Evolutionary conservation across 2,329 filamentous ascomycete genomes (phyloP), one percentile per base, ranked within the genome.

Genomic region (Grosmannia huntii): DNA sequence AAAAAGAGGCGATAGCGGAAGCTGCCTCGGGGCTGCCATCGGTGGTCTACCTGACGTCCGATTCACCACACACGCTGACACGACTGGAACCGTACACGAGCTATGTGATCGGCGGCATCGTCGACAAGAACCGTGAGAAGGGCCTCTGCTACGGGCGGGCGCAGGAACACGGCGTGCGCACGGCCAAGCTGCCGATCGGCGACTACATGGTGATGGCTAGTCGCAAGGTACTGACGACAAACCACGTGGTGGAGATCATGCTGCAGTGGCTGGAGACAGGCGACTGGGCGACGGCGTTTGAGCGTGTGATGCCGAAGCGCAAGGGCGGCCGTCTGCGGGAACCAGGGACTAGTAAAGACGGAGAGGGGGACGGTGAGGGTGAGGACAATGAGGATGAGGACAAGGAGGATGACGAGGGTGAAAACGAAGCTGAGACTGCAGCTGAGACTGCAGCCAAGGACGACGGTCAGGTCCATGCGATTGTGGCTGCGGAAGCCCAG

Each of bases 191-290:
- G 58, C 94, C 94, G 0, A 97, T 99, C 65, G 90, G 90, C n/a
- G 85, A 97, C 62, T 97, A 89, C 70, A 86, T 99, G 77, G 81
- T 90, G 62, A 95, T 99, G 88, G 81, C 85, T 58, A 91, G 87
- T 65, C 83, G 94, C 36, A 83, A 86, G 65, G 89, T 99, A 5
- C 75, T 99, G 59, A 86, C 92, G 4, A 96, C 92, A 9, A 99
- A 97, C 68, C 94, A 99, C 67, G 94, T 99, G 1, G 82, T 94
- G 53, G 92, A 97, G 72, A 97, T 99, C 62, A 96, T 99, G 89
- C 74, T 96, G 52, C 85, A 84, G 63, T 99, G 91, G 90, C 72
- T 99, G 57, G 90, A 96, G 71, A 83, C 82, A 54, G 89, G 88
- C 2, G 87, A 97, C 69, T 99, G 94, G 94, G 91, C 86, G 1